Evolutionary conservation across 2,329 filamentous ascomycete species (phyloP).

Genomic region (Penicillium psychrosexuale): DNA sequence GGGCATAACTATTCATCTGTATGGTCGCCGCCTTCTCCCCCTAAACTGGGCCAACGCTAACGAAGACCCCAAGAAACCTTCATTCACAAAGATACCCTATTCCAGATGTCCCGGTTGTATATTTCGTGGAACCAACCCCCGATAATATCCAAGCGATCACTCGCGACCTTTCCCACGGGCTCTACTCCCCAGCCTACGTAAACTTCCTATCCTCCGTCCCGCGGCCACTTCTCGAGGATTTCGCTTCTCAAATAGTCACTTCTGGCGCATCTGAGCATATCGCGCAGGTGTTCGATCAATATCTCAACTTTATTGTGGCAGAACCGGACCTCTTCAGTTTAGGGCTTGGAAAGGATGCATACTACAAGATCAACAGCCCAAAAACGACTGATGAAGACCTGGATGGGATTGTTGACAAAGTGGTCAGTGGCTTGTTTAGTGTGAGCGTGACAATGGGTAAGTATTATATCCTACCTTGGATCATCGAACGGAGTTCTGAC

Average conservation of each 20-base stretch:
- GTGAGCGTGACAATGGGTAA: constrained; percentile 96
- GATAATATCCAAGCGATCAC: constrained; percentile 81
- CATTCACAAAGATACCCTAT: constrained; percentile 80
- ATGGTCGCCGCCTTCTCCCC: constrained; percentile 32
- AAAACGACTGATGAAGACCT: constrained; percentile 87
- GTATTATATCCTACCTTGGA: constrained; percentile 18
- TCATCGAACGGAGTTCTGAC: constrained; percentile 5
- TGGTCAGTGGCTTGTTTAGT: constrained; percentile 95
- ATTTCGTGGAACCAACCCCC: constrained; percentile 84
- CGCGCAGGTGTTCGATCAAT: constrained; percentile 91
- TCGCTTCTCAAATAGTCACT: constrained; percentile 80
- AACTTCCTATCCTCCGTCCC: constrained; percentile 96
- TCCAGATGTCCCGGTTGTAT: constrained; percentile 92
- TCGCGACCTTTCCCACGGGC: constrained; percentile 75
- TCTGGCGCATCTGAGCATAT: constrained; percentile 85
- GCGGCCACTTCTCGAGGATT: constrained; percentile 86
- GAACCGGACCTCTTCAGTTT: constrained; percentile 95
- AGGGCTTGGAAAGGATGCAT: constrained; percentile 88
- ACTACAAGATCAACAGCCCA: constrained; percentile 94
- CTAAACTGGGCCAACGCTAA: constrained; percentile 16
- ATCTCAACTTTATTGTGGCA: constrained; percentile 93
- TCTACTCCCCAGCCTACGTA: constrained; percentile 92
- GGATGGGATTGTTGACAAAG: constrained; percentile 80
- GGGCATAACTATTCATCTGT: constrained; percentile 97
- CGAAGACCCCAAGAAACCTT: constrained; percentile 61